A percentile compares a stretch with the other conserved stretches of the same genome.
Evolutionary conservation across 1,139 yeast species (phyloP).

Genomic region (Yamadazyma triangularis): DNA sequence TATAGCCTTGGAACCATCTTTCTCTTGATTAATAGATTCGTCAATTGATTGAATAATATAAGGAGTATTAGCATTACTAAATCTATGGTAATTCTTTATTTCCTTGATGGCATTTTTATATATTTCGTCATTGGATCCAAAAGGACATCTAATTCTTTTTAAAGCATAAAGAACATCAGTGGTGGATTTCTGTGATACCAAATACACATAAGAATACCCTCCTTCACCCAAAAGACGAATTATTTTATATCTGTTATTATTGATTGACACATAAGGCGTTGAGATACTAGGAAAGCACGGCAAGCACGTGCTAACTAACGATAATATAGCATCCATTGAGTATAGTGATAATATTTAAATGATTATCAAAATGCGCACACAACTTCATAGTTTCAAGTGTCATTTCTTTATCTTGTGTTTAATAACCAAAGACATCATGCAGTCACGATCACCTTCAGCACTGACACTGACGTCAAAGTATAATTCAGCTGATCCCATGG

Average conservation of each 20-base stretch:
- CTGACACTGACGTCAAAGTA: too few relatives aligned
- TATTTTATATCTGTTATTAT: conserved; percentile 50
- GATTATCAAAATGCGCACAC: too few relatives aligned
- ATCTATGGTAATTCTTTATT: conserved; percentile 69
- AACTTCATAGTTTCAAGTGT: too few relatives aligned
- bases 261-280: conserved; percentile 48
- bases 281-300: conserved; percentile 41
- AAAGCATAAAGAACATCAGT: conserved; percentile 60
- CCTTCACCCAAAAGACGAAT: conserved; percentile 80
- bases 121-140: conserved; percentile 67
- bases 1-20: conserved; percentile 75
- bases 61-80: conserved; percentile 50
- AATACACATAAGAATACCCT: conserved; percentile 84
- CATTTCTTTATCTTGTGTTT: too few relatives aligned
- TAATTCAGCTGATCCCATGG: conserved; percentile 6
- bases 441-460: too few relatives aligned
- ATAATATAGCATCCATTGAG: conserved; percentile 7
- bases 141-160: conserved; percentile 84
- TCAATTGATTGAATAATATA: conserved; percentile 68
- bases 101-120: conserved; percentile 66
- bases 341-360: too few relatives aligned
- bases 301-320: conserved; percentile 27
- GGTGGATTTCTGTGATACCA: conserved; percentile 50
- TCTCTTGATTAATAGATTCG: conserved; percentile 64
- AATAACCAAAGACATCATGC: too few relatives aligned